Evolutionary conservation across 495 filamentous ascomycete genomes (phyloP), one percentile per base, ranked within the genome.

Genomic region (Aspergillus leporis): DNA sequence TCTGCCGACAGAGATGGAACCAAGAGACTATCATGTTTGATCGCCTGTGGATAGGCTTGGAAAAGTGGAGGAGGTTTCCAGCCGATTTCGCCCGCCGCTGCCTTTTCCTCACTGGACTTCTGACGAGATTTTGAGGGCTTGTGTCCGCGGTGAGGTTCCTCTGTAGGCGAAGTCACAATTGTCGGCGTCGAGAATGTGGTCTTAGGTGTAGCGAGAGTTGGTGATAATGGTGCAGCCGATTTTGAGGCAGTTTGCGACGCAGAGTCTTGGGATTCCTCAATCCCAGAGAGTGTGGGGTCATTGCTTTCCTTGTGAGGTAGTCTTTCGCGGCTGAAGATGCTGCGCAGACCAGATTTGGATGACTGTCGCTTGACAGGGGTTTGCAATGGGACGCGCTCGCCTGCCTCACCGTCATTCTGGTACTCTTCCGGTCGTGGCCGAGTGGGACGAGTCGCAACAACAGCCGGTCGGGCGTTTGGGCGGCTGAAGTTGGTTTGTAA

Each of bases 11-110:
- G 66, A 8, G 72, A 68, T 2, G 84, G 81, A 12, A 79, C 72
- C 9, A 74, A 63, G 1, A 88, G 68, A 30, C 64, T 78, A 18
- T 77, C 80, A 68, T 87, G 78, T 61, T 83, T 88, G 59, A 75
- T 84, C 9, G 92, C 85, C 70, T 96, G 93, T 1, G 92, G 88
- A 69, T 91, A 96, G n/a, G 91, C 91, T 66, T 95, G 86, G 73
- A 92, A 97, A 7, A 97, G 78, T 4, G 93, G 90, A 8, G 92
- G 92, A 4, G 90, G 87, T 55, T 86, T 83, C 89, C 91, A 96
- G 13, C 79, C 69, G 18, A 70, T 59, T 30, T 75, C 69, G 36
- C 66, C 63, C 7, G 63, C 58, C 0, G 67, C 30, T 0, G 56
- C 19, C 36, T 66, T 63, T 10, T 64, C 51, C 1, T 71, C 70